Base-by-base conservation (phyloP, 495 filamentous ascomycete species). In the Hypomontagnella monticulosa region DNA sequence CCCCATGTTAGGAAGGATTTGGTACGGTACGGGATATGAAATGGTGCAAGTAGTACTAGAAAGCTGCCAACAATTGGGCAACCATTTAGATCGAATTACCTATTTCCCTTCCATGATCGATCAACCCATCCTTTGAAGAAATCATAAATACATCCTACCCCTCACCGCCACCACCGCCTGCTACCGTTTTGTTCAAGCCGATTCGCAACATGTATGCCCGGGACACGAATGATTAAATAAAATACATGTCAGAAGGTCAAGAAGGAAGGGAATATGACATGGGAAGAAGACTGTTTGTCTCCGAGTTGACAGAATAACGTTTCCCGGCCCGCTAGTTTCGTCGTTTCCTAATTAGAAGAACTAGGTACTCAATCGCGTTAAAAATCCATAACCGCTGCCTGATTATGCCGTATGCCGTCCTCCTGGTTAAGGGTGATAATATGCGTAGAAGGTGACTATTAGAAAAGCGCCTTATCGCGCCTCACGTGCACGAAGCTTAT, bases 381-480 rank as follows among this genome's bases (percentile, higher is more conserved):
- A 30, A 30, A 32, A 49, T 37, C 53, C 42, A 20, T n/a, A 18
- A 48, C 46, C 30, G 48, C 41, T 63, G 63, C 51, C 27, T 51
- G 20, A 36, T 43, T 40, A 61, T 44, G 49, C 37, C 36, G 37
- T 40, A 61, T 44, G 49, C 37, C 36, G 37, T 52, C 64, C 48
- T 30, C 62, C 52, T 51, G 55, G 30, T 56, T n/a, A 57, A 46
- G 19, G 38, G 3, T 40, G 47, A 67, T 66, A 63, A 55, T 62
- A 52, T 27, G 23, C 23, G 23, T 43, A 63, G 64, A 49, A 61
- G 70, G 71, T 73, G 71, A 72, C 55, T 67, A 27, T 70, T 72
- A 78, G 60, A 75, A 80, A 85, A 91, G 90, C 87, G 92, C 91
- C 90, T 94, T 95, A 71, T 93, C 90, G 66, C 88, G 88, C 37